Evolutionary conservation across 768 basidiomycete species (phyloP).

Genomic region (Amanita polypyramis): DNA sequence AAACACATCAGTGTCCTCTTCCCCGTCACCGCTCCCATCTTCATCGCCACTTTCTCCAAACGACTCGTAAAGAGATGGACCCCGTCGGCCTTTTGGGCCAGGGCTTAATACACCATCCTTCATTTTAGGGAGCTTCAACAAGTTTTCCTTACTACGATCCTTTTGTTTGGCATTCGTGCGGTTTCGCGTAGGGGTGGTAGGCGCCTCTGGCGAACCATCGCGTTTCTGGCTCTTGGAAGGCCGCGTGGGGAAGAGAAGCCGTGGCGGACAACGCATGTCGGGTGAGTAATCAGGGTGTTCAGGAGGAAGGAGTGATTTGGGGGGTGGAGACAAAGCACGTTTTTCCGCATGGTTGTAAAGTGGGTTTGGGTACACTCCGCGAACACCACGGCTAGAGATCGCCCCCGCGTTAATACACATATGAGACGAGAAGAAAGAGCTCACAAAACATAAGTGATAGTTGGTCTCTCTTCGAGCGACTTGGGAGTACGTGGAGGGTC

Average conservation of each 20-base stretch:
- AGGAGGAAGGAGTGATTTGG: constrained; percentile 43
- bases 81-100: neutral
- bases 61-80: neutral
- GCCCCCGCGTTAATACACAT: neutral
- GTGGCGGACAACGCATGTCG: constrained; percentile 40
- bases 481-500: constrained; percentile 27
- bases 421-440: constrained; percentile 17
- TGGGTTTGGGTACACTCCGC: constrained; percentile 53
- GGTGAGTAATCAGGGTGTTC: constrained; percentile 61
- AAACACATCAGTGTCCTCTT: neutral
- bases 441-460: constrained; percentile 66
- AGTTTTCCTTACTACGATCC: neutral
- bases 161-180: neutral
- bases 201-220: neutral
- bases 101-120: neutral
- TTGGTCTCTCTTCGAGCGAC: constrained; percentile 43
- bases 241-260: constrained; percentile 39
- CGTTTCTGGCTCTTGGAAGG: constrained; percentile 11
- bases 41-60: constrained; percentile 5
- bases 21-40: neutral
- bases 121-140: neutral
- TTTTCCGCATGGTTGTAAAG: constrained; percentile 36
- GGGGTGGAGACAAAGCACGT: constrained; percentile 31
- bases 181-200: neutral
- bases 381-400: constrained; percentile 49